Conservation (phyloP, 2,329 filamentous ascomycete species). For the Cercospora brassicicola region DNA sequence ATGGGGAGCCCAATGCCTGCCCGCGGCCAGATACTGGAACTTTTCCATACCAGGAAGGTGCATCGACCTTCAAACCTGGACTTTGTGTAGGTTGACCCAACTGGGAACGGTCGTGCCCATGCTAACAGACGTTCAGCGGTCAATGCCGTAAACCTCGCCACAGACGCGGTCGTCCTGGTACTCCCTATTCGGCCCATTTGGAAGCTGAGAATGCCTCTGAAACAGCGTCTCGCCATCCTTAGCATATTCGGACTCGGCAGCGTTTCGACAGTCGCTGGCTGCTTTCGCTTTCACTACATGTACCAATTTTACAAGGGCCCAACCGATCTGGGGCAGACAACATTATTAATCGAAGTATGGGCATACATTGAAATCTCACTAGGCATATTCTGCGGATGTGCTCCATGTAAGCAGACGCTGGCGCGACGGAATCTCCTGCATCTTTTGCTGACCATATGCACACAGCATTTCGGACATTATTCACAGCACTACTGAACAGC, state of each 20-base stretch:
- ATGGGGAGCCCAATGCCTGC: background rate
- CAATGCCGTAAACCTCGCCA: background rate
- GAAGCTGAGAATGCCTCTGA: conserved; percentile 6
- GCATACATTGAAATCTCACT: conserved; percentile 2
- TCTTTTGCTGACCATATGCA: background rate
- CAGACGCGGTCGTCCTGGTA: background rate
- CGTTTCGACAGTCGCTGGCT: conserved; percentile 2
- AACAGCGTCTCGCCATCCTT: conserved; percentile 8
- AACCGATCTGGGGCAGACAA: background rate
- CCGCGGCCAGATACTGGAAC: background rate
- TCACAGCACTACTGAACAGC: background rate
- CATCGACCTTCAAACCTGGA: background rate
- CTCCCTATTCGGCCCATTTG: conserved; percentile 1
- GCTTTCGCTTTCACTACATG: conserved; percentile 4
- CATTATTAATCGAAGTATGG: background rate
- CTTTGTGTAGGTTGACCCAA: background rate
- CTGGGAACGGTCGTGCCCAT: too few species aligned
- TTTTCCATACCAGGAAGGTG: background rate
- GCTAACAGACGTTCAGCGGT: background rate
- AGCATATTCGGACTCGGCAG: conserved; percentile 6
- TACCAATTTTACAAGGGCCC: background rate
- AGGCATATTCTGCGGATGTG: conserved; percentile 7
- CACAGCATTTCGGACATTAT: conserved; percentile 2
- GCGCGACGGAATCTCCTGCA: background rate
- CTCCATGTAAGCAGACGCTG: conserved; percentile 3